These are phyloP conservation scores for Taphrina betulina DNA, from an alignment of 1,139 yeast species.

Conservation along the genomic window DNA sequence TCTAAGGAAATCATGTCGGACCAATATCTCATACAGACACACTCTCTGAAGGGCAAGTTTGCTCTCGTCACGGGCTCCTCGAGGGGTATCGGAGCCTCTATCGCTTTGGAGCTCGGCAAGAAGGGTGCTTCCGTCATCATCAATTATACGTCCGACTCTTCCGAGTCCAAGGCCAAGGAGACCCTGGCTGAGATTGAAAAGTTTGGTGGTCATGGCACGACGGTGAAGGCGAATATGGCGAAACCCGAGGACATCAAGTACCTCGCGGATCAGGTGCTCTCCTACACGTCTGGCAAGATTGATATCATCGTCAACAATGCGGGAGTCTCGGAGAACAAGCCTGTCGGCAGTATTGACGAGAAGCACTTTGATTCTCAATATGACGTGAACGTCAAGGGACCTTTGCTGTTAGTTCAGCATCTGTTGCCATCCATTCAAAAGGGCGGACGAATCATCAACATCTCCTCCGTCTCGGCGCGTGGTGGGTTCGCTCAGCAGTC, in stretches of 20 bases:
- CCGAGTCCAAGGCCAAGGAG: conserved; percentile 60
- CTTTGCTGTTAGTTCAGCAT: conserved; percentile 15
- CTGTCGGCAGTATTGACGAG: not conserved
- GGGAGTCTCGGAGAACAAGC: conserved; percentile 13
- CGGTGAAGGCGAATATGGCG: conserved; percentile 15
- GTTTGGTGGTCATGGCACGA: conserved; percentile 39
- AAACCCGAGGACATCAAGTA: conserved; percentile 11
- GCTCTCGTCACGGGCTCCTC: conserved; percentile 51
- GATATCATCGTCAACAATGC: conserved; percentile 32
- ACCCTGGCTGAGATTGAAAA: conserved; percentile 60
- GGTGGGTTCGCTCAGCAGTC: conserved; percentile 47
- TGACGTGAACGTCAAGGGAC: conserved; percentile 26
- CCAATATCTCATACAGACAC: conserved; percentile 16
- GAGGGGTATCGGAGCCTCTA: conserved; percentile 50
- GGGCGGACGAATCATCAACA: conserved; percentile 31
- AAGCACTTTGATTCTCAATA: conserved; percentile 19
- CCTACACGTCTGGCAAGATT: conserved; percentile 4
- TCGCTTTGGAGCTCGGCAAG: conserved; percentile 49
- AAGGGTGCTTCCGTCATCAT: conserved; percentile 50
- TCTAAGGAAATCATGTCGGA: conserved; percentile 18
- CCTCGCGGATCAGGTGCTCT: conserved; percentile 7
- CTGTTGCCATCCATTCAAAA: conserved; percentile 8
- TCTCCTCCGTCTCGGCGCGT: conserved; percentile 30
- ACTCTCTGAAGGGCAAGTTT: conserved; percentile 45
- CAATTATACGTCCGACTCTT: conserved; percentile 62